Percentiles rank a stretch among this genome's conserved stretches.
Conservation (phyloP, 441 rosid species). For the Eutrema salsugineum region DNA sequence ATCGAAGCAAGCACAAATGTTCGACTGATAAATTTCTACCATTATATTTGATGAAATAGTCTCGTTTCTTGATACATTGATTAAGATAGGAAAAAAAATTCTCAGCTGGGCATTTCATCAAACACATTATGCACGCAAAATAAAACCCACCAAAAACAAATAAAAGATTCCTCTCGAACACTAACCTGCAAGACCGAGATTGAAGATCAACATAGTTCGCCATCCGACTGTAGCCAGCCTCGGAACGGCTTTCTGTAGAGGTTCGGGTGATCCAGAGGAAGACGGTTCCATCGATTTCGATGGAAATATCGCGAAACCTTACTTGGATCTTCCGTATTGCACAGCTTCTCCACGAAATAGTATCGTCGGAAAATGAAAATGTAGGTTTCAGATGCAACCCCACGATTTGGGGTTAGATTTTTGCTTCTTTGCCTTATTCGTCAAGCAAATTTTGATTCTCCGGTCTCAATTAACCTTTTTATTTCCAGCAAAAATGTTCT, state of each 20-base stretch:
- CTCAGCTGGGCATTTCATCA: constrained; percentile 38
- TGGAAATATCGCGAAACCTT: background rate
- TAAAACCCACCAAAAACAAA: background rate
- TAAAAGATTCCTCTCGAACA: background rate
- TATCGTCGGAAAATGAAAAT: background rate
- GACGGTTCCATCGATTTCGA: constrained; percentile 39
- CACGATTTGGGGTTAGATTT: background rate
- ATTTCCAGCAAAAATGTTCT: background rate
- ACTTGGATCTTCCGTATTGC: constrained; percentile 17
- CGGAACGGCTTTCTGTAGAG: constrained; percentile 33
- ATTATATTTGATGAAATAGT: background rate
- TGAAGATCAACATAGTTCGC: constrained; percentile 70
- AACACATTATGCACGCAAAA: constrained; percentile 33
- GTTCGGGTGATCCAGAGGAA: constrained; percentile 24
- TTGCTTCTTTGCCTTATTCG: background rate
- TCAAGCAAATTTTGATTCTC: constrained; percentile 18
- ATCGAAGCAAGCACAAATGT: background rate
- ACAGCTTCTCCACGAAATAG: background rate
- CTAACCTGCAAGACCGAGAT: constrained; percentile 80
- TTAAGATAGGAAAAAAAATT: background rate
- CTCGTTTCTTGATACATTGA: background rate
- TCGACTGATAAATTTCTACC: background rate
- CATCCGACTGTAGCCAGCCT: constrained; percentile 51
- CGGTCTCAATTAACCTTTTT: background rate
- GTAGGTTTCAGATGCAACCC: background rate